Percentiles rank a stretch among this genome's conserved stretches.
These are phyloP conservation scores for Solanum etuberosum DNA, from an alignment of 257 asterid species.

Conservation along the genomic window DNA sequence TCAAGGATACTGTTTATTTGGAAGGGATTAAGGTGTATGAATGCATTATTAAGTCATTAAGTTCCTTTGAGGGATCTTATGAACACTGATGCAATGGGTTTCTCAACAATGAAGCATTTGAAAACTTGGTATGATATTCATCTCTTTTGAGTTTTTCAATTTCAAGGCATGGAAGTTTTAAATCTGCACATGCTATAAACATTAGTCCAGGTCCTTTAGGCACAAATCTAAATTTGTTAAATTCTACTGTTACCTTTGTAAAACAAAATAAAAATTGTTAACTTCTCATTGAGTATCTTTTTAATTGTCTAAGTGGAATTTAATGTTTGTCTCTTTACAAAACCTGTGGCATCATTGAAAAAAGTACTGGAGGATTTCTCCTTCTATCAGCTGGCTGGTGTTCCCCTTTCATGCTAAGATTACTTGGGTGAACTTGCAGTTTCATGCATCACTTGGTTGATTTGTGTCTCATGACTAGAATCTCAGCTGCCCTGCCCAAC, in stretches of 20 bases:
- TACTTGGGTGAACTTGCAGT: neutral
- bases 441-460: neutral
- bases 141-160: neutral
- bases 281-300: neutral
- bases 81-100: neutral
- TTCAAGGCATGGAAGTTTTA: neutral
- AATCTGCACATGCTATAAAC: neutral
- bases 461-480: neutral
- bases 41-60: constrained; percentile 64
- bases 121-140: neutral
- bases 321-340: neutral
- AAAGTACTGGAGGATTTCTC: neutral
- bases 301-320: neutral
- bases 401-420: neutral
- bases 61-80: constrained; percentile 26
- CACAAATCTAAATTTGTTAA: neutral
- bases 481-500: neutral
- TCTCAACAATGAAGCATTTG: neutral
- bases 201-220: neutral
- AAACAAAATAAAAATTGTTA: too few relatives aligned
- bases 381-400: neutral
- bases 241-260: too few relatives aligned
- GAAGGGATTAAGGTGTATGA: constrained; percentile 74
- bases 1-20: constrained; percentile 59
- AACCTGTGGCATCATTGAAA: neutral